These are phyloP conservation scores for Porcisia hertigi DNA, from an alignment of 208 protist species.

Conservation along the genomic window DNA sequence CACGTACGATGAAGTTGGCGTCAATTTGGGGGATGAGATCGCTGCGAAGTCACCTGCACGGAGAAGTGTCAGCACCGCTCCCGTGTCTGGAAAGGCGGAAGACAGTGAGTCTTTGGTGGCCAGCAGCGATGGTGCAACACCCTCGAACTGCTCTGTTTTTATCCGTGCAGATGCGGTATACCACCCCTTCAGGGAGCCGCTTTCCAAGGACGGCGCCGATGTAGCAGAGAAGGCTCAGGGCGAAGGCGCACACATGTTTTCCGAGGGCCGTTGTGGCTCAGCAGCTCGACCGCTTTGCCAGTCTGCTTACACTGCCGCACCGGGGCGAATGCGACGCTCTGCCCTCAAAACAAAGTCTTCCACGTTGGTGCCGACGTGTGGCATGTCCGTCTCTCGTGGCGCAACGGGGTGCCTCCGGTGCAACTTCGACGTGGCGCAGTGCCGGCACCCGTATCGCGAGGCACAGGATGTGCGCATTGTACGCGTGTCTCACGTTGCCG, in stretches of 20 bases:
- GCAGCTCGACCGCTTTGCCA: not conserved
- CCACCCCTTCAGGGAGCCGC: not conserved
- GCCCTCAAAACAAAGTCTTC: slow-evolving; percentile 18
- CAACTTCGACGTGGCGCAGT: slow-evolving; percentile 7
- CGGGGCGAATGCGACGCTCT: not conserved
- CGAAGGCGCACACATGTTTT: not conserved
- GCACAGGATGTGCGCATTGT: slow-evolving; percentile 32
- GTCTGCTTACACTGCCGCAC: not conserved
- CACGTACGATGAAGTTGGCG: not conserved
- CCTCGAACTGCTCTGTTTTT: slow-evolving; percentile 8
- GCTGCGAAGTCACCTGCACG: not conserved
- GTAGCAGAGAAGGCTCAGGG: not conserved
- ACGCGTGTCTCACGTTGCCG: slow-evolving; percentile 9
- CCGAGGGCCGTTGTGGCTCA: not conserved
- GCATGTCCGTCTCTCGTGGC: not conserved
- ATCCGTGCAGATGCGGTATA: not conserved
- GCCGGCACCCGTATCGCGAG: slow-evolving; percentile 31
- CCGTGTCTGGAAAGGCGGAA: not conserved
- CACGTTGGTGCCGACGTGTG: slow-evolving; percentile 24
- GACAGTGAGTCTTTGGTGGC: not conserved
- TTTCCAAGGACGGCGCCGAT: not conserved
- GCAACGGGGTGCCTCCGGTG: not conserved
- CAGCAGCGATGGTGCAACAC: slow-evolving; percentile 5
- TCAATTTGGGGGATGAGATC: not conserved
- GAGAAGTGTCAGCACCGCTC: not conserved